phyloP scores from a whole-genome alignment of 2,329 filamentous ascomycete genomes.

The Akanthomyces dipterigenus region DNA sequence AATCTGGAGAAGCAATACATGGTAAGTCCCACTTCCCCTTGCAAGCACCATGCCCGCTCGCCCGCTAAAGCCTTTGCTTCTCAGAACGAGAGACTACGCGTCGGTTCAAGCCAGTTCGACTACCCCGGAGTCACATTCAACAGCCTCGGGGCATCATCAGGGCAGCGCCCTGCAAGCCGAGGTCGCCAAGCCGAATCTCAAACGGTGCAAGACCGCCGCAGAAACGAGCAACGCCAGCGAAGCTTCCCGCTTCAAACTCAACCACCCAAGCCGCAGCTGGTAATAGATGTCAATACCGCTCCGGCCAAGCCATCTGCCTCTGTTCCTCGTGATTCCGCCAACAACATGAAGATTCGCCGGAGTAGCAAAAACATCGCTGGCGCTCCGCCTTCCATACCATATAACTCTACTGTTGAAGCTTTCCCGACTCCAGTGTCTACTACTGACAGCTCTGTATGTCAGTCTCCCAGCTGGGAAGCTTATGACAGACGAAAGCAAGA shows the following conservation, averaged over 20 bases:
- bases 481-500: constrained; percentile 48
- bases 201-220: constrained; percentile 6
- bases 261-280: neutral
- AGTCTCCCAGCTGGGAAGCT: constrained; percentile 57
- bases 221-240: constrained; percentile 2
- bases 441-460: constrained; percentile 40
- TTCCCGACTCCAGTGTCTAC: neutral
- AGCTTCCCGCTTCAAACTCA: constrained; percentile 9
- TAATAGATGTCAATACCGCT: constrained; percentile 10
- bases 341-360: constrained; percentile 6
- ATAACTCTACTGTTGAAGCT: constrained; percentile 9
- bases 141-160: neutral
- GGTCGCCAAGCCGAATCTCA: neutral
- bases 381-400: constrained; percentile 9
- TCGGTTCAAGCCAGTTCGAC: neutral
- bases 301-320: neutral
- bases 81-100: constrained; percentile 11
- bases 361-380: neutral
- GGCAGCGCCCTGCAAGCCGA: neutral
- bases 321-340: neutral
- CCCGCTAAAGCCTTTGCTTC: neutral
- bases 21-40: constrained; percentile 33
- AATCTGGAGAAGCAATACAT: constrained; percentile 52
- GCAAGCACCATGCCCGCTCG: neutral
- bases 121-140: neutral